Conservation (phyloP, 768 basidiomycete genomes). For the Coprinopsis strossmayeri region DNA sequence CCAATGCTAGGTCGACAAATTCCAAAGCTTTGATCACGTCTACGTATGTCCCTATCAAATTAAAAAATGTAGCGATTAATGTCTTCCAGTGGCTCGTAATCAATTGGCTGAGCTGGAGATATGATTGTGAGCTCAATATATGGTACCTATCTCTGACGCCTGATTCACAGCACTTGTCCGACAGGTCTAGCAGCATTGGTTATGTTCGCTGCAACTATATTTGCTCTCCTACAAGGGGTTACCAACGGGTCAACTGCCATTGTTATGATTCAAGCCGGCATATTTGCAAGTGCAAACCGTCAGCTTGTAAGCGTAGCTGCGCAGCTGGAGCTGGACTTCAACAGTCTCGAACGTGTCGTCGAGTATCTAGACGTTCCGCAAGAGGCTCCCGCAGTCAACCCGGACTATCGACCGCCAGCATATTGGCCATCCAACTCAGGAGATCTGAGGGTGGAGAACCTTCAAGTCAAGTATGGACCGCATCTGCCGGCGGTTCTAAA, state of each 20-base stretch:
- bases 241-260: conserved; percentile 59
- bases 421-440: conserved; percentile 65
- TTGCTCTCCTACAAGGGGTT: conserved; percentile 53
- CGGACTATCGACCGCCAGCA: conserved; percentile 55
- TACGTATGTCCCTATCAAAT: conserved; percentile 45
- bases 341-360: conserved; percentile 65
- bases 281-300: conserved; percentile 64
- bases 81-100: conserved; percentile 53
- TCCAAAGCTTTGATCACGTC: conserved; percentile 66
- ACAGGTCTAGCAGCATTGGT: conserved; percentile 64
- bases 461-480: conserved; percentile 58
- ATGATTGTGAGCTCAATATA: conserved; percentile 46
- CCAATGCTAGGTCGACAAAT: conserved; percentile 43
- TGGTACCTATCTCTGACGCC: not conserved
- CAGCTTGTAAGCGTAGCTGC: conserved; percentile 64
- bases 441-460: conserved; percentile 47
- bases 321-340: conserved; percentile 68
- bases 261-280: conserved; percentile 64
- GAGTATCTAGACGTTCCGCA: conserved; percentile 65
- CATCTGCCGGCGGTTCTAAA: conserved; percentile 56
- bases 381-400: conserved; percentile 58
- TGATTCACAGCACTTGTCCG: not conserved
- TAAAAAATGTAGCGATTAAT: conserved; percentile 2
- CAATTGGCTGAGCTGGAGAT: conserved; percentile 67
- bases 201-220: conserved; percentile 62